Conservation (phyloP, 345 rosid species). For the rapeseed (Brassica napus) region Da-Ae NC_063445.1:31590501-31591000, state of each 20-base stretch:
- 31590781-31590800: not conserved
- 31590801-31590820: not conserved
- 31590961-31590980: conserved; percentile 62
- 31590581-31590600: conserved; percentile 88
- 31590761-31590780: conserved; percentile 73
- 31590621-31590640: conserved; percentile 68
- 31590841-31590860: not conserved
- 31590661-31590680: conserved; percentile 75
- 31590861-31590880: conserved; percentile 58
- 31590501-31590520: conserved; percentile 95
- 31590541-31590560: conserved; percentile 64
- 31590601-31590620: conserved; percentile 66
- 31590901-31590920: conserved; percentile 56
- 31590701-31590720: conserved; percentile 78
- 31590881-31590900: conserved; percentile 48
- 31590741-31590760: conserved; percentile 83
- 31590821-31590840: not conserved
- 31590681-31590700: conserved; percentile 93
- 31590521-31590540: conserved; percentile 75
- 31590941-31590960: conserved; percentile 57
- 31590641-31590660: conserved; percentile 69
- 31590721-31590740: conserved; percentile 96
- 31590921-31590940: conserved; percentile 43
- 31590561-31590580: conserved; percentile 93
- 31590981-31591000: conserved; percentile 61